Base-by-base conservation (phyloP, 768 basidiomycete species). In the Pulveroboletus sp. region DNA sequence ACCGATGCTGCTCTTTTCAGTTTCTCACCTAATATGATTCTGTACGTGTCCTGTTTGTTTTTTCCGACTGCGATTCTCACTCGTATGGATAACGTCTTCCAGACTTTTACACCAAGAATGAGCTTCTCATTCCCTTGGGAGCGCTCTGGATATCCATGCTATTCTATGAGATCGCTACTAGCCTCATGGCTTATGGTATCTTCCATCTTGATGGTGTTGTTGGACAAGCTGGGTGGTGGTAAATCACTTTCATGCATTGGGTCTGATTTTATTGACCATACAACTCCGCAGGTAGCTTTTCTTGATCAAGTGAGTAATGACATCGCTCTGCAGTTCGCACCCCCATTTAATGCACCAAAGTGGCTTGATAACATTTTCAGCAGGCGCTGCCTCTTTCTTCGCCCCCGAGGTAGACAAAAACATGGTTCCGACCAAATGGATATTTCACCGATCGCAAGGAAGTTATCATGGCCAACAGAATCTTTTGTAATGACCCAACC, bases 361-460 rank as follows among this genome's bases (percentile, higher is more conserved):
- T 29, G 55, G 56, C 24, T 46, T 72, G 17, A 56, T 79, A 29
- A 82, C 81, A 0, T 66, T 83, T 4, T n/a, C 59, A n/a, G 72
- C 84, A 39, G 82, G 82, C 1, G 37, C 81, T 12, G 63, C 69
- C 2, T 74, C 79, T 2, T 83, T 79, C 64, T 81, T 82, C 80
- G 31, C 78, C 78, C 4, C 82, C 81, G 2, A 83, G 79, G 2
- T 79, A 81, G 55, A 80, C 82, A 1, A 78, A 73, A 49, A 61
- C 72, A 1, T 77, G 80, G 75, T 81, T 77, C 69, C 61, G 81
- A 40, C 78, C 77, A 1, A 76, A 78, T 31, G 80, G 82, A 0
- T 85, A 81, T 82, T 84, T 83, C 59, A 79, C 75, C 0, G 79
- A 81, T 38, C 68, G 77, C n/a, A 79, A 85, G 52, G 82, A 84